Base-by-base conservation (phyloP, 805 yeast genomes). In the Wickerhamiella kazuoi region DNA sequence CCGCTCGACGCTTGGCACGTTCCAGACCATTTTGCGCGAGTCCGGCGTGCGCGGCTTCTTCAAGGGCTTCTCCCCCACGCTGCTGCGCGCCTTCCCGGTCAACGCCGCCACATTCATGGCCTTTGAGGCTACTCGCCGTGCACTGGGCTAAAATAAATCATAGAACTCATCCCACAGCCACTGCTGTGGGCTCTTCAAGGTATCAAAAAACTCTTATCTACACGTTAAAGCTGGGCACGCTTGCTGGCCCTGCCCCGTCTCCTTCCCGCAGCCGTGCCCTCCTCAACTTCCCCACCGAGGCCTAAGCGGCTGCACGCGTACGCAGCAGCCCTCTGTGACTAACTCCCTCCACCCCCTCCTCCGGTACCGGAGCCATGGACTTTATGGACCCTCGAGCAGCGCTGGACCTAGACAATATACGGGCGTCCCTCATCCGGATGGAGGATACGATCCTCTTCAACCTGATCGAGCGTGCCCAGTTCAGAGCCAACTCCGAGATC, bases 91-190 rank as follows among this genome's bases (percentile, higher is more conserved):
- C 37, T 94, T 94, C 3, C 98, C 98, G 1, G 98, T 93, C 3
- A 93, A 90, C 56, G 99, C 94, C 32, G 94, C 93, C 23, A 93
- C 98, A 0, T 90, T 90, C 61, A 78, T 83, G 34, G 84, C 93
- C 2, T 90, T 90, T 56, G 99, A 90, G 59, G 60, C 79, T 37
- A 80, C 94, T 3, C 78, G 86, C 17, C 38, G 60, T 34, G 41
- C 44, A 16, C 42, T 59, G 37, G 60, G 56, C 17, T 54, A 46
- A 34, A 11, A 7, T 29, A n/a, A n/a, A n/a, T n/a, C n/a, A n/a
- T n/a, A n/a, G n/a, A n/a, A n/a, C n/a, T n/a, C n/a, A n/a, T n/a
- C n/a, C n/a, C n/a, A n/a, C n/a, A n/a, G n/a, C n/a, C n/a, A n/a
- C n/a, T n/a, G n/a, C n/a, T n/a, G n/a, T n/a, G n/a, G n/a, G n/a